These are phyloP conservation scores for Thielaviopsis euricoi DNA, from an alignment of 2,329 filamentous ascomycete genomes.

Conservation along the genomic window DNA sequence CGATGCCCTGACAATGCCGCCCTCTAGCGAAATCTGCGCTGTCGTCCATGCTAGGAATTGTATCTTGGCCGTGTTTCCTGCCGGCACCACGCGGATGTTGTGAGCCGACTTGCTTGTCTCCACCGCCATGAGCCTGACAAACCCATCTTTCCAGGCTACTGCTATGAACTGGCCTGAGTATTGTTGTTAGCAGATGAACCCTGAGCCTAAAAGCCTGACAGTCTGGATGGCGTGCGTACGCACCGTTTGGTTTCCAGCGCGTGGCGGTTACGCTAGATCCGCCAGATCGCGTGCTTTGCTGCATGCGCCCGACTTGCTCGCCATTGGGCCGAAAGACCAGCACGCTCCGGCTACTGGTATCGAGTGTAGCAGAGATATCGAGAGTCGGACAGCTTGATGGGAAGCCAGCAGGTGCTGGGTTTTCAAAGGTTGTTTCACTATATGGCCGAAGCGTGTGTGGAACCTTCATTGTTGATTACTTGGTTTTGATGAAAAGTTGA, in stretches of 20 bases:
- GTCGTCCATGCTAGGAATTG: conserved; percentile 7
- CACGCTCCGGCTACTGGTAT: conserved; percentile 50
- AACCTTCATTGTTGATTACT: conserved; percentile 13
- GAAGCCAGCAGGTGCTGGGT: conserved; percentile 37
- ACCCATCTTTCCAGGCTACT: conserved; percentile 69
- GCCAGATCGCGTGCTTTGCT: conserved; percentile 26
- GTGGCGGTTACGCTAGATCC: conserved; percentile 27
- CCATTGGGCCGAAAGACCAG: conserved; percentile 65
- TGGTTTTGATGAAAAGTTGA: neutral
- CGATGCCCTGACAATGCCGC: neutral
- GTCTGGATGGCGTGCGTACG: conserved; percentile 14
- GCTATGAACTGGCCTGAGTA: conserved; percentile 52
- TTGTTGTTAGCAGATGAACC: neutral
- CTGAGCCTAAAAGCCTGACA: too few relatives aligned
- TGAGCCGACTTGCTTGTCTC: conserved; percentile 72
- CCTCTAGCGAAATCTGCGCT: conserved; percentile 3
- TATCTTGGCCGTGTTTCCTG: conserved; percentile 12
- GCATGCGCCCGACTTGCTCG: conserved; percentile 42
- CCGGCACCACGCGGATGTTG: conserved; percentile 39
- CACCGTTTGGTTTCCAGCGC: conserved; percentile 54
- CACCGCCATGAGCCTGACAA: conserved; percentile 57
- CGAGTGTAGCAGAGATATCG: conserved; percentile 60
- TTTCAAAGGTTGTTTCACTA: conserved; percentile 41
- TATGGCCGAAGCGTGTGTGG: conserved; percentile 27
- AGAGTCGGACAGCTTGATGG: conserved; percentile 69